Percentiles rank a stretch among this genome's conserved stretches.
Evolutionary conservation across 2,329 filamentous ascomycete species (phyloP).

Genomic region (Diaporthe australafricana): DNA sequence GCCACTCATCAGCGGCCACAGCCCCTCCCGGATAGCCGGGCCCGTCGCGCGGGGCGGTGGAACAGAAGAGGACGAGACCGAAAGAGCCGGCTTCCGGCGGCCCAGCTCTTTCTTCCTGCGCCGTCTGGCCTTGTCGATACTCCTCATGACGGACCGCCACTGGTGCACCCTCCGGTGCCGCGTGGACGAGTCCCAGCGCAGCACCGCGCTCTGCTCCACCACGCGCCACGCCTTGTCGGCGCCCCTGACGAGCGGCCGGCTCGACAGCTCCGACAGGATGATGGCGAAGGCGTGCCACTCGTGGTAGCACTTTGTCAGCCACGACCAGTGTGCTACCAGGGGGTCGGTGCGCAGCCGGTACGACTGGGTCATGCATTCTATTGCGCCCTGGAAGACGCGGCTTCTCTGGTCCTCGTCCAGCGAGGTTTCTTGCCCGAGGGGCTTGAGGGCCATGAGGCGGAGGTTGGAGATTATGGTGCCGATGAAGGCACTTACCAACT

Average conservation of each 20-base stretch:
- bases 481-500: constrained; percentile 15
- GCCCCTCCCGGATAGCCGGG: neutral
- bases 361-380: constrained; percentile 17
- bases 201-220: constrained; percentile 10
- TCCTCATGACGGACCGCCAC: constrained; percentile 21
- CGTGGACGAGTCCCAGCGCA: constrained; percentile 10
- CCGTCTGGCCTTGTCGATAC: constrained; percentile 2
- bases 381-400: constrained; percentile 1
- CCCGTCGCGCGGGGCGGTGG: neutral
- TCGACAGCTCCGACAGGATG: neutral
- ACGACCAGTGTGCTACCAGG: neutral
- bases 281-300: constrained; percentile 18
- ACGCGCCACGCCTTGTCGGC: constrained; percentile 16
- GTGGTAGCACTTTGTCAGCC: constrained; percentile 17
- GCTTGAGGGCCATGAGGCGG: neutral
- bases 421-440: neutral
- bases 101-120: constrained; percentile 1
- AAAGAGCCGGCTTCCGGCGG: neutral
- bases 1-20: neutral
- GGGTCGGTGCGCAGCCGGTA: constrained; percentile 14
- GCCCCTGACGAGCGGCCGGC: neutral
- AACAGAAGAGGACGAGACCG: neutral
- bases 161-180: constrained; percentile 1
- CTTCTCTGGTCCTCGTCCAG: constrained; percentile 1
- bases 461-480: constrained; percentile 19